Conservation (phyloP, 805 yeast genomes). For the Clavispora asparagi region DNA sequence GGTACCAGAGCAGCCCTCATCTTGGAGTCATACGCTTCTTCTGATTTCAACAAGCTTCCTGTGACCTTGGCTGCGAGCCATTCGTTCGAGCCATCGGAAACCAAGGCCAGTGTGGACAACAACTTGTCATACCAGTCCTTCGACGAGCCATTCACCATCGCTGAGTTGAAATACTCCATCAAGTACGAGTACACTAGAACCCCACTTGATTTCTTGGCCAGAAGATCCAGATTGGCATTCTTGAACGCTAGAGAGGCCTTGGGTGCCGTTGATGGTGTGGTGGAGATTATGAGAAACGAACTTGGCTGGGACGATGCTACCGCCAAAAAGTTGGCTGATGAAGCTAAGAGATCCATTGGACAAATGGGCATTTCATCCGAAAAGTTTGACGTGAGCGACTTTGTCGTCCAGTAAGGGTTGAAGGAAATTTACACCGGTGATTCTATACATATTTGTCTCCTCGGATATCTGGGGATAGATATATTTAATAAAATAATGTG, state of each 20-base stretch:
- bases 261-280: conserved; percentile 76
- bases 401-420: conserved; percentile 11
- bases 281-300: conserved; percentile 77
- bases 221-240: conserved; percentile 92
- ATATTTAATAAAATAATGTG: background rate
- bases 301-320: conserved; percentile 65
- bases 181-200: conserved; percentile 82
- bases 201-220: conserved; percentile 83
- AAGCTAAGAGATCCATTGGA: conserved; percentile 54
- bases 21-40: conserved; percentile 49
- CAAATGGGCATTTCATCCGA: conserved; percentile 49
- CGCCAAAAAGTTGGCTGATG: conserved; percentile 46
- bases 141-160: conserved; percentile 84
- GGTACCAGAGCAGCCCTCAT: conserved; percentile 85
- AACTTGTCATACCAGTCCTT: conserved; percentile 44
- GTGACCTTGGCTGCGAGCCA: conserved; percentile 49
- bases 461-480: background rate
- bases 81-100: conserved; percentile 26
- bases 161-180: conserved; percentile 80
- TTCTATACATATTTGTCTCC: background rate
- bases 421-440: background rate
- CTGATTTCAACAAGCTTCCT: conserved; percentile 56
- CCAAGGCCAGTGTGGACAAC: conserved; percentile 23
- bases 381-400: conserved; percentile 16
- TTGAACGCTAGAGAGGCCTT: conserved; percentile 82